A percentile compares a stretch with the other conserved stretches of the same genome.
These are phyloP conservation scores for Micromonas pusilla DNA, from an alignment of 139 green algal species.

Conservation along the genomic window DNA sequence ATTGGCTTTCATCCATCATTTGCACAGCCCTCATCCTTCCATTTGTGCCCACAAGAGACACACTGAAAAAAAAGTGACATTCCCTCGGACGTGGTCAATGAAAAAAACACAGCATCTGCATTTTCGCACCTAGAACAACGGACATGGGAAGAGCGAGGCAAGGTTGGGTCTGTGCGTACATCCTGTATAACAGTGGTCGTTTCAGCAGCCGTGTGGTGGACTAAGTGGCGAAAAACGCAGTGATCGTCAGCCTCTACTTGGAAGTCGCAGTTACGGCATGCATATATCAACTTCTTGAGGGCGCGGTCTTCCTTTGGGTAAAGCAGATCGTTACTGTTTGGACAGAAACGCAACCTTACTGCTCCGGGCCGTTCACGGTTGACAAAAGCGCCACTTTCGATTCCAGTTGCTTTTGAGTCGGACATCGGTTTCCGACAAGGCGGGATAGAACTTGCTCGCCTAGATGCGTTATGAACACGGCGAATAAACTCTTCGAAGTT, in stretches of 20 bases:
- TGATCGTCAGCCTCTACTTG: not conserved
- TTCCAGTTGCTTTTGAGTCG: not conserved
- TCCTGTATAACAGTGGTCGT: constrained; percentile 9
- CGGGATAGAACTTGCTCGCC: too few relatives aligned
- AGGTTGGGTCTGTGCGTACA: constrained; percentile 7
- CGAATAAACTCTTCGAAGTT: too few relatives aligned
- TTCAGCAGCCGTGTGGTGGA: not conserved
- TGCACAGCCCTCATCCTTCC: constrained; percentile 22
- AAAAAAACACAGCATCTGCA: constrained; percentile 19
- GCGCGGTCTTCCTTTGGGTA: constrained; percentile 21
- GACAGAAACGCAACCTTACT: constrained; percentile 8
- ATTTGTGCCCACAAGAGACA: constrained; percentile 1
- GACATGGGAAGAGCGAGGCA: constrained; percentile 3
- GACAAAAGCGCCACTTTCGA: not conserved
- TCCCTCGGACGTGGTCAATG: constrained; percentile 9
- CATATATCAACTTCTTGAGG: constrained; percentile 13
- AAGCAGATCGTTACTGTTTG: constrained; percentile 25
- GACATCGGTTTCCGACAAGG: not conserved
- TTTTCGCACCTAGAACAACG: constrained; percentile 3
- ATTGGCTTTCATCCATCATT: too few relatives aligned
- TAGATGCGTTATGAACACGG: too few relatives aligned
- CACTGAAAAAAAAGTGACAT: constrained; percentile 28
- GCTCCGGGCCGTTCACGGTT: not conserved
- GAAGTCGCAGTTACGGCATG: constrained; percentile 19
- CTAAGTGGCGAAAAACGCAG: not conserved